phyloP scores from a whole-genome alignment of 306 rosid genomes.

The Crotalaria pallida region DNA sequence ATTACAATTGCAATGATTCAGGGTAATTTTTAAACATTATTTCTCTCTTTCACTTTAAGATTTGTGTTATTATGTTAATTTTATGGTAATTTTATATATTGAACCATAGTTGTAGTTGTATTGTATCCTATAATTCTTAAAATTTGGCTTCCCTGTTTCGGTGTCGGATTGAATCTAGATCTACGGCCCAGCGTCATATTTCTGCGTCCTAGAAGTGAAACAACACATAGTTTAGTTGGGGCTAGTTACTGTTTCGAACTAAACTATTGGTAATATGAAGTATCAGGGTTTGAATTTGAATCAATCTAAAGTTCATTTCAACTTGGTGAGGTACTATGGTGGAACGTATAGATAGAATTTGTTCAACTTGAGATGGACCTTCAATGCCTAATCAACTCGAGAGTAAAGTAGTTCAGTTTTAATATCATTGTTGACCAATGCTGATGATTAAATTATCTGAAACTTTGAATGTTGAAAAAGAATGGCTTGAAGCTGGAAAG shows the following conservation, averaged over 20 bases:
- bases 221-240: not conserved
- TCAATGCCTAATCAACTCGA: not conserved
- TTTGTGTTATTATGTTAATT: too few relatives aligned
- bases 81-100: too few relatives aligned
- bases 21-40: too few relatives aligned
- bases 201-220: not conserved
- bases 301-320: not conserved
- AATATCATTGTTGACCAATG: not conserved
- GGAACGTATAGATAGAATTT: not conserved
- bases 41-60: too few relatives aligned
- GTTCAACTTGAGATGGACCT: not conserved
- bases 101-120: too few relatives aligned
- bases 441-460: slow-evolving; percentile 13
- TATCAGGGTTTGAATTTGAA: not conserved
- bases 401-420: not conserved
- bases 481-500: slow-evolving; percentile 99
- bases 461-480: slow-evolving; percentile 37
- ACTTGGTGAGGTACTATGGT: not conserved
- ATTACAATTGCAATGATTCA: too few relatives aligned
- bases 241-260: not conserved
- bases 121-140: too few relatives aligned
- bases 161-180: too few relatives aligned
- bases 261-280: not conserved
- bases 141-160: too few relatives aligned
- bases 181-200: too few relatives aligned